Base-by-base conservation (phyloP, 1,284 basidiomycete genomes). In the Sanghuangporus sanghuang region DNA sequence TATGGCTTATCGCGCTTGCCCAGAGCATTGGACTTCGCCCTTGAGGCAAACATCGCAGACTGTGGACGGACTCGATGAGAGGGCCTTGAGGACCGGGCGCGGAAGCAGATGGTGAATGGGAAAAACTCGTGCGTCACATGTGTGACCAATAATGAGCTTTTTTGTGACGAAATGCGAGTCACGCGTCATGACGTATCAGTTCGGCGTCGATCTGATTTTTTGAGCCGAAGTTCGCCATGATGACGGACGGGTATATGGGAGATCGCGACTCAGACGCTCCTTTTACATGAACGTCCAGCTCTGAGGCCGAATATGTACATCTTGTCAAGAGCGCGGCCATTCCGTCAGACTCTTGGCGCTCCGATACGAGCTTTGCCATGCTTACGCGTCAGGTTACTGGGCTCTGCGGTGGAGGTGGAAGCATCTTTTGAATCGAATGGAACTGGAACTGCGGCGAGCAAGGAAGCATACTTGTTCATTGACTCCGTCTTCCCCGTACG, bases 401-500 rank as follows among this genome's bases (percentile, higher is more conserved):
- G n/a, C 49, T 27, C 49, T 27, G 21, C 14, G n/a, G 18, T 23
- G 5, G 49, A 32, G 23, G 23, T 23, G 23, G 23, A 23, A 23
- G 23, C 23, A 23, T 23, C 23, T 23, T 23, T 23, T 23, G 21
- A n/a, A 21, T 52, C 16, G 44, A 7, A 16, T 46, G 44, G 21
- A 16, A 18, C 16, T 46, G 44, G 21, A 16, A 18, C 16, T 18
- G 16, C 44, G 16, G 21, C 40, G 40, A 42, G 27, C 21, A 52
- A 52, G 27, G 72, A 80, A 59, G 82, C 75, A 2, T 79, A 77
- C 74, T 69, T 85, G 6, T 86, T 81, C 68, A 72, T 86, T 50
- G 82, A 85, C 67, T 81, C 83, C 0, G 77, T 86, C n/a, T 83
- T 85, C 67, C 85, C 85, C 0, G 73, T 84, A 16, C 75, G 77